These are phyloP conservation scores for Podaxis rugospora DNA, from an alignment of 768 basidiomycete genomes.

Conservation along the genomic window DNA sequence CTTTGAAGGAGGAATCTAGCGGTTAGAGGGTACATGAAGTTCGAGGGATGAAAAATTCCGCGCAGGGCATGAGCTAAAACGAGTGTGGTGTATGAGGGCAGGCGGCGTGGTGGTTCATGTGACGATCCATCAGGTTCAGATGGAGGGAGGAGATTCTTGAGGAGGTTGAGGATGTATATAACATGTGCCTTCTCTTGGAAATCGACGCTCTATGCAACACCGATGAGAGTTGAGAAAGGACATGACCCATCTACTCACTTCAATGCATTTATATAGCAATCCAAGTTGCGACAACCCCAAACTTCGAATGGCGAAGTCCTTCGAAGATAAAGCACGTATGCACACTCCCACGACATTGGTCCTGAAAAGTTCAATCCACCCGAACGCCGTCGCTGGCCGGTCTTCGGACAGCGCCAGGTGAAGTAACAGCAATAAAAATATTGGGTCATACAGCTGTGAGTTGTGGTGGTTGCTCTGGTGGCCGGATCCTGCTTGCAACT, in stretches of 20 bases:
- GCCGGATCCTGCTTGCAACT: conserved; percentile 33
- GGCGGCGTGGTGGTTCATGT: conserved; percentile 38
- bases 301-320: conserved; percentile 53
- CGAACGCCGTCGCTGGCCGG: conserved; percentile 52
- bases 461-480: conserved; percentile 26
- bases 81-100: conserved; percentile 78
- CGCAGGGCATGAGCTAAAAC: conserved; percentile 80
- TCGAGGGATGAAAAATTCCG: conserved; percentile 81
- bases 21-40: conserved; percentile 83
- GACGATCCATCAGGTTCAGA: conserved; percentile 29
- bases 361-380: conserved; percentile 86
- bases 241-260: conserved; percentile 40
- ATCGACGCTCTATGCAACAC: conserved; percentile 42
- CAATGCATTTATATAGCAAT: conserved; percentile 53
- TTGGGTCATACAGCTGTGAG: conserved; percentile 68
- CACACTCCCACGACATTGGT: conserved; percentile 75
- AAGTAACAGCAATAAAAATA: conserved; percentile 68
- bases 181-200: conserved; percentile 80
- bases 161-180: conserved; percentile 58
- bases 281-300: conserved; percentile 60
- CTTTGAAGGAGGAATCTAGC: conserved; percentile 89
- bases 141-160: conserved; percentile 54
- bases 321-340: conserved; percentile 68
- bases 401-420: conserved; percentile 59
- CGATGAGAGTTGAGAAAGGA: background rate